Evolutionary conservation across 2,329 filamentous ascomycete genomes (phyloP), one percentile per base, ranked within the genome.

Genomic region (Trichoderma endophyticum): DNA sequence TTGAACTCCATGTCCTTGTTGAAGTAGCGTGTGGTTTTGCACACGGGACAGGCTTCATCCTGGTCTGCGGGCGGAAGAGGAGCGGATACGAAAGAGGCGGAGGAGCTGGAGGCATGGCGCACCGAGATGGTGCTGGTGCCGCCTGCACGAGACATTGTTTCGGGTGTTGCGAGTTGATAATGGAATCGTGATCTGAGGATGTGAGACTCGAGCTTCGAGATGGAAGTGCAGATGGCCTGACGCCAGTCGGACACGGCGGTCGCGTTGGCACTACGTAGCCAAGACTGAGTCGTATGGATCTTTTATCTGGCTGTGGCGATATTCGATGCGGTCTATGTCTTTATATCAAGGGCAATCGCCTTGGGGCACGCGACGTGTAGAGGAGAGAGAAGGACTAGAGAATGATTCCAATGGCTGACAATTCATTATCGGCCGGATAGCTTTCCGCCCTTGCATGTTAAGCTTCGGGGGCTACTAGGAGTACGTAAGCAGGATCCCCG

Each of bases 21-120:
- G 78, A 98, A 92, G 85, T 98, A 98, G 75, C 94, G 93, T 73
- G 93, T 93, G 73, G 94, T 97, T 84, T 98, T 98, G 92, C 96
- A 99, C 76, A 98, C 93, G 72, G 95, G 96, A 84, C 96, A 99
- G 79, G 95, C 92, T 83, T 98, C 94, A 76, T 86, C 85, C 64
- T 79, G 73, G 73, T 81, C 71, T 73, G 73, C 70, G 26, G 77
- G 76, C 9, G 75, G 69, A 32, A 72, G 66, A 65, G 70, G 72
- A 12, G 72, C 72, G 11, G 72, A 73, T 64, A 43, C 60, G 70
- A 73, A 73, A 32, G 72, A 63, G 32, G 69, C 60, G 34, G 69
- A 71, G 57, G 69, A 48, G 32, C 60, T 24, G 67, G 69, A 71
- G 66, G 70, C 66, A 70, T 79, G 76, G 43, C 78, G 79, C 74